phyloP scores from a whole-genome alignment of 495 filamentous ascomycete species.

The Aspergillus saccharolyticus region DNA sequence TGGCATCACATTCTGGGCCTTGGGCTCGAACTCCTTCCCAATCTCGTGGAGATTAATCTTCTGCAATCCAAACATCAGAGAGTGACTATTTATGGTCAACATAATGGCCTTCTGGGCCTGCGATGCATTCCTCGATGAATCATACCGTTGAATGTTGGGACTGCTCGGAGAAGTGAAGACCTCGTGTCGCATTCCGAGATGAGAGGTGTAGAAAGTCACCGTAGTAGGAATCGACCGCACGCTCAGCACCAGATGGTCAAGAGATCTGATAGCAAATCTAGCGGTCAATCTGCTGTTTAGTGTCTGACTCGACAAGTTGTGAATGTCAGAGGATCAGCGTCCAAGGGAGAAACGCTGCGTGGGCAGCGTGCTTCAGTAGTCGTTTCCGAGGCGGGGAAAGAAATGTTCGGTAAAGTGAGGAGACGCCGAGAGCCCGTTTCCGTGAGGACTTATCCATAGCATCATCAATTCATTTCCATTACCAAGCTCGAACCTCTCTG shows the following conservation, averaged over 20 bases:
- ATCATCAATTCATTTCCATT: not conserved
- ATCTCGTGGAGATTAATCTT: constrained; percentile 53
- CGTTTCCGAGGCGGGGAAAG: not conserved
- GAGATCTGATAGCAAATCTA: constrained; percentile 32
- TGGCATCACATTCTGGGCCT: constrained; percentile 41
- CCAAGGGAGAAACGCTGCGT: not conserved
- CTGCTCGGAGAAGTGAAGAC: constrained; percentile 35
- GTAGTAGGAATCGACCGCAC: constrained; percentile 41
- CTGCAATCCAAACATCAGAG: constrained; percentile 45
- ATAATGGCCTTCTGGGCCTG: not conserved
- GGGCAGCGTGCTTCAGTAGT: not conserved
- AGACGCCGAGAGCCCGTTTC: not conserved
- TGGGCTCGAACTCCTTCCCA: constrained; percentile 52
- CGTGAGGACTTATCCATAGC: too few species aligned
- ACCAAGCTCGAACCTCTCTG: not conserved
- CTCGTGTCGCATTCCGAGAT: constrained; percentile 47
- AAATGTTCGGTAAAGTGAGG: not conserved
- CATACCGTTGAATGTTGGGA: constrained; percentile 26
- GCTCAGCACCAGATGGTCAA: constrained; percentile 53
- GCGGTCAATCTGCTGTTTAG: constrained; percentile 1
- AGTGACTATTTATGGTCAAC: constrained; percentile 30
- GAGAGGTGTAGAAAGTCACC: constrained; percentile 43
- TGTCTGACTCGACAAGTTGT: not conserved
- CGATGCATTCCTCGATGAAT: not conserved
- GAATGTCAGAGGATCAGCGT: not conserved